Base-by-base conservation (phyloP, 2,329 filamentous ascomycete species). In the Fusarium heterosporum region DNA sequence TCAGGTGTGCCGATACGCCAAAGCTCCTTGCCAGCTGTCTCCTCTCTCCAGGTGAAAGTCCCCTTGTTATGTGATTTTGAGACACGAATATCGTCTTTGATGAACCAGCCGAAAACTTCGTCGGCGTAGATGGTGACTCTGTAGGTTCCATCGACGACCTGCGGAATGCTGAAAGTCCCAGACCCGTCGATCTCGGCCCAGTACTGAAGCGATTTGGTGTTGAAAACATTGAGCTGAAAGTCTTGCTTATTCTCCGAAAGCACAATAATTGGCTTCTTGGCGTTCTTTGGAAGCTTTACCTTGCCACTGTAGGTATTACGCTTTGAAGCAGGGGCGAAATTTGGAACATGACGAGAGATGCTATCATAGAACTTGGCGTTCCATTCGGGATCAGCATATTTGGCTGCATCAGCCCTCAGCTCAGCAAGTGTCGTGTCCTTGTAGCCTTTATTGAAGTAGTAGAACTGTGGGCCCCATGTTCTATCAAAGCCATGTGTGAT, bases 401-500 rank as follows among this genome's bases (percentile, higher is more conserved):
- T 48, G 5, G 69, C 57, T 1, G 66, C 63, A 8, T 71, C 69
- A 1, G 47, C 56, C 17, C 68, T 17, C 5, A 70, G 16, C 1
- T 70, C 68, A 1, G 47, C 45, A 1, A 70, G 2, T 0, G 41
- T 39, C 0, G 66, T n/a, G 2, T 54, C 58, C 4, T 51, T 45
- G 1, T 45, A 26, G 11, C 69, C 72, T 3, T 62, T 71, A 74
- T 89, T 89, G 77, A 89, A 89, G 69, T 88, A 80, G 66, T 84
- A 89, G 65, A 83, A 88, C 69, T 86, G 84, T 43, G 87, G 87
- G 0, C 87, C 87, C 70, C 89, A 89, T 0, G 87, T 89, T 1
- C 87, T 81, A 64, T 89, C 87, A 62, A 89, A 89, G 0, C 87
- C 87, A 66, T 87, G 75, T 0, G 85, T 87, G 69, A 90, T 89